Conservation (phyloP, 345 rosid species). For the Populus davidiana region DNA sequence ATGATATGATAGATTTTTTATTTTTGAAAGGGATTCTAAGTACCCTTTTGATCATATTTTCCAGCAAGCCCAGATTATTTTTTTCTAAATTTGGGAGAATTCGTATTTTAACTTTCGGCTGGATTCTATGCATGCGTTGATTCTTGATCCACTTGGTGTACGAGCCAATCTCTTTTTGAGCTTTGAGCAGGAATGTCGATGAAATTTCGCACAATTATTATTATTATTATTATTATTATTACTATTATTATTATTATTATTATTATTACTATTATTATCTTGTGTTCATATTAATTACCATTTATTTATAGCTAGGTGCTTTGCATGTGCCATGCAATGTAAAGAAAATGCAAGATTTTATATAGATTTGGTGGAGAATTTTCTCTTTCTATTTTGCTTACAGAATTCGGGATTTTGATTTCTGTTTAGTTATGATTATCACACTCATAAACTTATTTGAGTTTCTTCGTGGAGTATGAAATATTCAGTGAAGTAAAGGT, state of each 20-base stretch:
- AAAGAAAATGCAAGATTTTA: background rate
- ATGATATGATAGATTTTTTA: slow-evolving; percentile 6
- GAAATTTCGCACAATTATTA: background rate
- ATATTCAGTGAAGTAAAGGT: too few species aligned
- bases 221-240: too few species aligned
- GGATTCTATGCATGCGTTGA: background rate
- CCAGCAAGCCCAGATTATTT: background rate
- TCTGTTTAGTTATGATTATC: background rate
- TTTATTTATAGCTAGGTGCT: background rate
- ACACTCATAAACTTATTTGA: background rate
- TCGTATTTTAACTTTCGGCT: slow-evolving; percentile 23
- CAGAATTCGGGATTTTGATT: background rate
- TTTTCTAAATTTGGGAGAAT: background rate
- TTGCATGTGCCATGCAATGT: slow-evolving; percentile 11
- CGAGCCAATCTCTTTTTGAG: background rate
- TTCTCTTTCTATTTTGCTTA: background rate
- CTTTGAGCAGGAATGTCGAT: background rate
- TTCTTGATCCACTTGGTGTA: background rate
- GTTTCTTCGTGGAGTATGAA: background rate
- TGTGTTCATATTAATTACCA: background rate
- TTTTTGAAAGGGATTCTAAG: slow-evolving; percentile 17
- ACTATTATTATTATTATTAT: too few species aligned
- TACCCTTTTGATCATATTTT: background rate
- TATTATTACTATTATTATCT: too few species aligned
- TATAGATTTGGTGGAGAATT: background rate